Percentiles rank a stretch among this genome's conserved stretches.
Conservation (phyloP, 352 stramenopile genomes). For the Globisporangium megalacanthum region DNA sequence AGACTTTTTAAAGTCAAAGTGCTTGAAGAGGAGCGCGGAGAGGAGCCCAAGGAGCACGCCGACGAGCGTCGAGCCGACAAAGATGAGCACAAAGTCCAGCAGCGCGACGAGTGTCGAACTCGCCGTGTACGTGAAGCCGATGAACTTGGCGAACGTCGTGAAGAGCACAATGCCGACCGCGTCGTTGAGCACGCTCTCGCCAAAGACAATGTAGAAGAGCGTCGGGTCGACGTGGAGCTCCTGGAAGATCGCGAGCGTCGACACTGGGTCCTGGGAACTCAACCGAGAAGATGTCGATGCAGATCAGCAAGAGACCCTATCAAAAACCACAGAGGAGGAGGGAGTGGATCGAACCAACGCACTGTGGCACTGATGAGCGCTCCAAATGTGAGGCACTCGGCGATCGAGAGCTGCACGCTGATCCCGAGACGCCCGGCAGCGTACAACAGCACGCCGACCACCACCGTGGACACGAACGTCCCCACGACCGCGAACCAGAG, state of each 20-base stretch:
- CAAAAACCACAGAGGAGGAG: background rate
- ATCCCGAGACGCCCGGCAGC: constrained; percentile 47
- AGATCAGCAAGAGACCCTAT: too few species aligned
- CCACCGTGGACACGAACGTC: constrained; percentile 85
- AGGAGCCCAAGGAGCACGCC: constrained; percentile 82
- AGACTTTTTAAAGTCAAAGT: constrained; percentile 82
- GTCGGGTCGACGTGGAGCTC: constrained; percentile 85
- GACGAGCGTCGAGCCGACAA: constrained; percentile 86
- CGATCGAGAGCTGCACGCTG: constrained; percentile 72
- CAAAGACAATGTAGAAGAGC: constrained; percentile 95
- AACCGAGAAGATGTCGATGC: too few species aligned
- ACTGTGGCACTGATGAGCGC: constrained; percentile 88
- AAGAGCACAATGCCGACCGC: constrained; percentile 92
- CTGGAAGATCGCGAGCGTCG: constrained; percentile 89
- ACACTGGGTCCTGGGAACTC: constrained; percentile 73
- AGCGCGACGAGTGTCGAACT: constrained; percentile 72
- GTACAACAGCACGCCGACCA: constrained; percentile 78
- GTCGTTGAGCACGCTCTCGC: constrained; percentile 93
- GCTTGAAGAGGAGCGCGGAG: constrained; percentile 85
- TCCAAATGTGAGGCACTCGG: constrained; percentile 90
- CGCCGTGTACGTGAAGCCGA: constrained; percentile 82
- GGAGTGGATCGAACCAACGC: background rate
- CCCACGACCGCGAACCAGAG: constrained; percentile 88
- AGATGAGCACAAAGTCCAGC: constrained; percentile 88
- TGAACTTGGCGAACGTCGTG: constrained; percentile 89